Evolutionary conservation across 345 rosid species (phyloP).

Genomic region (Salix arbutifolia): DNA sequence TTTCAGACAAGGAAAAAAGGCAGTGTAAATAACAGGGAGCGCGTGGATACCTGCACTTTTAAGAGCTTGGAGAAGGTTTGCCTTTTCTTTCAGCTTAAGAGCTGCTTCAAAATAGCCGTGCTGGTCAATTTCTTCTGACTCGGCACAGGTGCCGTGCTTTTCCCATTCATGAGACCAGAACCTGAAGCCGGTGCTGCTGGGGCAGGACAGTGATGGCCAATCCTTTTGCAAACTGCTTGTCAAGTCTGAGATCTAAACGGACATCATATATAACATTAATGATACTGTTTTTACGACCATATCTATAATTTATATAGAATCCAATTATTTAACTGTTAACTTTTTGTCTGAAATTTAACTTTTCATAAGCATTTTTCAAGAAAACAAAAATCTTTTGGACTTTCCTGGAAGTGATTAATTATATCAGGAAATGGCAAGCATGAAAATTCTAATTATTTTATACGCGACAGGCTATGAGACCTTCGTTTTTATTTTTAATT

Average conservation of each 20-base stretch:
- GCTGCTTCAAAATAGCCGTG: conserved; percentile 60
- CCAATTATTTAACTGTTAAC: not conserved
- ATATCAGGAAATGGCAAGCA: not conserved
- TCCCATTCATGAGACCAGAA: conserved; percentile 89
- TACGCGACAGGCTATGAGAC: not conserved
- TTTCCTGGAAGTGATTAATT: not conserved
- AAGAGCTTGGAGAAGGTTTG: conserved; percentile 55
- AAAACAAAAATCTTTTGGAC: not conserved
- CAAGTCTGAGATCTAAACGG: conserved; percentile 52
- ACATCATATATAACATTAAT: not conserved
- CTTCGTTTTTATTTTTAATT: too few species aligned
- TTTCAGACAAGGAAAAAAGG: not conserved
- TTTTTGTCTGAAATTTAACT: not conserved
- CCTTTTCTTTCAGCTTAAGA: conserved; percentile 46
- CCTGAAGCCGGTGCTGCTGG: conserved; percentile 49
- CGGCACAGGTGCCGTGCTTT: conserved; percentile 81
- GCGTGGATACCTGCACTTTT: conserved; percentile 30
- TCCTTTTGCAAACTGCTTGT: conserved; percentile 32
- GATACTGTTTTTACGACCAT: not conserved
- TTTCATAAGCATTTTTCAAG: not conserved
- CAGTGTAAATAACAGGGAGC: not conserved
- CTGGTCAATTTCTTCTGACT: conserved; percentile 58
- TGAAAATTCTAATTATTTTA: not conserved
- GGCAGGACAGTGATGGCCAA: conserved; percentile 81
- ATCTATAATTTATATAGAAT: not conserved